Evolutionary conservation across 495 filamentous ascomycete genomes (phyloP).

Genomic region (Filosporella fistucella): DNA sequence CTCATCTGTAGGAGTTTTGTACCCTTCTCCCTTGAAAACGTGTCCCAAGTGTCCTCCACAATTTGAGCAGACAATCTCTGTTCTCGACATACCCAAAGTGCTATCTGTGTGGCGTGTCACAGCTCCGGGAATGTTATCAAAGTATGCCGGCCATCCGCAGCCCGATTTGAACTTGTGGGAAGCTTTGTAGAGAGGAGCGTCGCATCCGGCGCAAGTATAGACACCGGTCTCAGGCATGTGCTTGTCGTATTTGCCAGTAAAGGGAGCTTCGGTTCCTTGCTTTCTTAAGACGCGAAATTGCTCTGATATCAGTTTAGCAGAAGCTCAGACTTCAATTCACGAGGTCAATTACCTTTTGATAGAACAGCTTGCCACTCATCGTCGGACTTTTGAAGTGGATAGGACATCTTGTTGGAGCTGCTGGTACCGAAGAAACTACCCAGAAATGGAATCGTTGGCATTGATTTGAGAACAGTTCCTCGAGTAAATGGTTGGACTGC

Average conservation of each 20-base stretch:
- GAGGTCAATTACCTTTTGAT: slow-evolving; percentile 52
- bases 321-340: slow-evolving; percentile 1
- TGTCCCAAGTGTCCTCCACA: slow-evolving; percentile 96
- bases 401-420: slow-evolving; percentile 59
- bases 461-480: slow-evolving; percentile 22
- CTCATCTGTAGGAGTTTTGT: slow-evolving; percentile 86
- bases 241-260: slow-evolving; percentile 79
- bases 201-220: slow-evolving; percentile 83
- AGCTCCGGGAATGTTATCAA: slow-evolving; percentile 86
- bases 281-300: slow-evolving; percentile 91
- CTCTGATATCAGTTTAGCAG: slow-evolving; percentile 45
- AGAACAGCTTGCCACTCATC: slow-evolving; percentile 88
- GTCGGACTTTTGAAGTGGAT: slow-evolving; percentile 72
- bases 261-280: slow-evolving; percentile 83
- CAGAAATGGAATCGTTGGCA: slow-evolving; percentile 65
- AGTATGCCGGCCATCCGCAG: slow-evolving; percentile 98
- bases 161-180: slow-evolving; percentile 92
- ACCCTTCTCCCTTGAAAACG: slow-evolving; percentile 96
- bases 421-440: slow-evolving; percentile 67
- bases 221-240: slow-evolving; percentile 70
- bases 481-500: slow-evolving; percentile 14
- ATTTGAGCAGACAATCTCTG: slow-evolving; percentile 88
- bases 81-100: slow-evolving; percentile 76
- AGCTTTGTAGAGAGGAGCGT: slow-evolving; percentile 84
- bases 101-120: slow-evolving; percentile 75